Base-by-base conservation (phyloP, 176 grass and related monocot genomes). In the Pharus latifolius region DNA sequence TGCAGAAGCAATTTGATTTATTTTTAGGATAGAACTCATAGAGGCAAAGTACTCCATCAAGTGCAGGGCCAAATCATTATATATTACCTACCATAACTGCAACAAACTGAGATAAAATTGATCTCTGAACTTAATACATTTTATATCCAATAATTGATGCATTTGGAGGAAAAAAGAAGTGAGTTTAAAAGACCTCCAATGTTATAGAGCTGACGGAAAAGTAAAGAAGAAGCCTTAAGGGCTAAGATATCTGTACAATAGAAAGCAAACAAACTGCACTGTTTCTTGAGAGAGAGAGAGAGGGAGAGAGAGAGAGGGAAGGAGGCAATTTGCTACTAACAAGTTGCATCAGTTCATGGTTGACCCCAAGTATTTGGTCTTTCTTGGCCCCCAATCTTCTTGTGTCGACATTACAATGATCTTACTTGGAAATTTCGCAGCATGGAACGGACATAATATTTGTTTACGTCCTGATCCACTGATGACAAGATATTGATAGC, bases 361-460 rank as follows among this genome's bases (percentile, higher is more conserved):
- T 81, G 78, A 52, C 25, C 44, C 9, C 32, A 70, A 80, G 71
- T 76, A 77, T 44, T 76, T 23, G 63, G 38, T 55, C 60, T 75
- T 44, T 32, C 63, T 47, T 83, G 63, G 47, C 56, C 10, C 41
- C 25, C 72, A 71, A 71, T 81, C 83, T 76, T 70, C 57, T 11
- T 20, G 6, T 76, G 32, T 37, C 28, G 26, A 77, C 78, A 34
- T 25, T n/a, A 11, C 1, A 49, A 40, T 10, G 65, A 76, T 80
- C 32, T 64, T 65, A 14, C 31, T 5, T 15, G 33, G 72, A 86
- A 60, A 46, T 50, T 70, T 72, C 58, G 35, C 13, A 7, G 7
- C 5, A 54, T 47, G 82, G n/a, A 41, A 60, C 18, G 11, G 52
- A 42, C 29, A 33, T 10, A 50, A 70, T 48, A 65, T 86, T 58